Percentiles rank a stretch among this genome's conserved stretches.
phyloP scores from a whole-genome alignment of 2,329 filamentous ascomycete genomes.

The Teratosphaeria zuluensis region DNA sequence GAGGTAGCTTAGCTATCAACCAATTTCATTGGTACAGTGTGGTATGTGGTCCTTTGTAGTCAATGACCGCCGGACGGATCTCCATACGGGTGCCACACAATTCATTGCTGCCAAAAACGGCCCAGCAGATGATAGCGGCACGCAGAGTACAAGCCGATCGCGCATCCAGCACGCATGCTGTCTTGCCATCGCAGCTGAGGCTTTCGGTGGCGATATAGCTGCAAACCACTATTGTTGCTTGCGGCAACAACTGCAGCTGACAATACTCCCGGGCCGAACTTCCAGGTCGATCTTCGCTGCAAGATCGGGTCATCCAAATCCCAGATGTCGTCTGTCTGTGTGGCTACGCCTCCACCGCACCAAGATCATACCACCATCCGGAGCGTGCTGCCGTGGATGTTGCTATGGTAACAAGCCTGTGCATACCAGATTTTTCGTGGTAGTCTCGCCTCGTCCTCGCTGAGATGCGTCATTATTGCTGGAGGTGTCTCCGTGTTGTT shows the following conservation, averaged over 20 bases:
- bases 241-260: neutral
- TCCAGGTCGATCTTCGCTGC: neutral
- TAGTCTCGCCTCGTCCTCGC: neutral
- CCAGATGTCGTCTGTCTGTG: neutral
- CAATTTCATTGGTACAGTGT: neutral
- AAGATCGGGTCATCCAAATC: neutral
- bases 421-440: neutral
- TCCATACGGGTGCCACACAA: neutral
- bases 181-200: neutral
- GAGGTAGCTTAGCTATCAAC: neutral
- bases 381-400: neutral
- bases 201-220: neutral
- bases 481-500: neutral
- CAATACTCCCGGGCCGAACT: neutral
- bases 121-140: neutral
- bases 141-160: neutral
- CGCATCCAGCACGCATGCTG: neutral
- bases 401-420: neutral
- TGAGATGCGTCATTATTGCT: neutral
- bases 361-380: neutral
- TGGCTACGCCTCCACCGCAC: neutral
- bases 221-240: neutral
- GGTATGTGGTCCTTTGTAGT: neutral
- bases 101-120: neutral
- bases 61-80: neutral